Evolutionary conservation across 176 grass and related monocot species (phyloP).

Genomic region (Bolboschoenus planiculmis): DNA sequence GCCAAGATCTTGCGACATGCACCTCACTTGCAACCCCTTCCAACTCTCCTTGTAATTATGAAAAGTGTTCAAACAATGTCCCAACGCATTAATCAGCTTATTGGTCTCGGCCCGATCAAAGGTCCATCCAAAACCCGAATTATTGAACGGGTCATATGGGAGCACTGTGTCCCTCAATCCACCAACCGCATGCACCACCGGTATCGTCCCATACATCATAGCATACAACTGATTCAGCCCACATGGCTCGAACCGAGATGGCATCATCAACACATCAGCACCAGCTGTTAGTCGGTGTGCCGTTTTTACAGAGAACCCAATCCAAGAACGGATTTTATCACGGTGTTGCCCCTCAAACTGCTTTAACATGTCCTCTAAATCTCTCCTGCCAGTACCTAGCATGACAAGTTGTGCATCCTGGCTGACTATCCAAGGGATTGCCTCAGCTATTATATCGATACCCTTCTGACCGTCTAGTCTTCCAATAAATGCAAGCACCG

Average conservation of each 20-base stretch:
- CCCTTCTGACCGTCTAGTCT: constrained; percentile 82
- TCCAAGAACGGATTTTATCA: constrained; percentile 63
- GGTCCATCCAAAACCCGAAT: constrained; percentile 63
- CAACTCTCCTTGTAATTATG: constrained; percentile 74
- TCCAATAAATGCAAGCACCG: constrained; percentile 76
- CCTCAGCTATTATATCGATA: constrained; percentile 74
- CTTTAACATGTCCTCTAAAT: constrained; percentile 73
- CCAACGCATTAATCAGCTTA: constrained; percentile 58
- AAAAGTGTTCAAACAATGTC: constrained; percentile 75
- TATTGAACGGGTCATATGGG: constrained; percentile 58
- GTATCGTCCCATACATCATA: constrained; percentile 76
- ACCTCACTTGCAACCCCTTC: constrained; percentile 53
- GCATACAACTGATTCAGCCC: constrained; percentile 95
- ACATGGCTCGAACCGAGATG: constrained; percentile 89
- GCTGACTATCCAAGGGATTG: constrained; percentile 71
- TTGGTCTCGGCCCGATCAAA: constrained; percentile 58
- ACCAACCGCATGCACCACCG: constrained; percentile 87
- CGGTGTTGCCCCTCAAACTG: constrained; percentile 40
- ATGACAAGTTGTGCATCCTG: constrained; percentile 86
- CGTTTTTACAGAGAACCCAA: constrained; percentile 76
- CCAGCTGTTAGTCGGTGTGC: constrained; percentile 80
- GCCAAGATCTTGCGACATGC: constrained; percentile 80
- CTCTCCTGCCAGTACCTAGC: constrained; percentile 61
- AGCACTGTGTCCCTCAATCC: constrained; percentile 78
- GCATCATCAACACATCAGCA: constrained; percentile 68